Percentiles rank a stretch among this genome's conserved stretches.
Conservation (phyloP, 2,329 filamentous ascomycete species). For the Talaromyces sp. region DNA sequence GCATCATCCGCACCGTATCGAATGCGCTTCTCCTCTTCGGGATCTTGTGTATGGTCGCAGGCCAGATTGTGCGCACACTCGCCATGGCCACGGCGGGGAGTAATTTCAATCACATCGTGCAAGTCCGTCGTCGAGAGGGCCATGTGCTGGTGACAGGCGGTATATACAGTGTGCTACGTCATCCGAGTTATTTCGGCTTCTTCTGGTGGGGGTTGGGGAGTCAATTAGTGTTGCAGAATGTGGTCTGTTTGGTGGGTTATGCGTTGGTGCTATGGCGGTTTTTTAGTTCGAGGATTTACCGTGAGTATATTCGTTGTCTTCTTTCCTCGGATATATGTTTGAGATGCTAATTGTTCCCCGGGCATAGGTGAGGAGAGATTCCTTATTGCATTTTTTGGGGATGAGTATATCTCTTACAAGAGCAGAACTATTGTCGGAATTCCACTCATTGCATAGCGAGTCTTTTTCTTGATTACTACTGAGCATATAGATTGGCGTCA, state of each 20-base stretch:
- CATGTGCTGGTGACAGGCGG: slow-evolving; percentile 82
- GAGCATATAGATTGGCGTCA: not conserved
- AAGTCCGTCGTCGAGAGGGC: slow-evolving; percentile 62
- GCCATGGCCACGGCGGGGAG: slow-evolving; percentile 87
- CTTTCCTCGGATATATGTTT: slow-evolving; percentile 32
- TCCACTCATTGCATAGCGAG: slow-evolving; percentile 62
- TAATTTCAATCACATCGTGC: slow-evolving; percentile 88
- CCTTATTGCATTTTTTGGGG: slow-evolving; percentile 76
- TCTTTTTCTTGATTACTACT: not conserved
- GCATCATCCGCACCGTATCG: slow-evolving; percentile 33
- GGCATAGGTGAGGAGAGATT: slow-evolving; percentile 68
- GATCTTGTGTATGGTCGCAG: slow-evolving; percentile 60
- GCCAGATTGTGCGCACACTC: slow-evolving; percentile 71
- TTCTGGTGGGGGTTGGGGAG: slow-evolving; percentile 98
- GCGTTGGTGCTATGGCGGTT: slow-evolving; percentile 76
- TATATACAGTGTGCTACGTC: slow-evolving; percentile 71
- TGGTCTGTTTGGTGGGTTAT: slow-evolving; percentile 72
- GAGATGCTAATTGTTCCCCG: not conserved
- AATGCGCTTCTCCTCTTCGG: slow-evolving; percentile 52
- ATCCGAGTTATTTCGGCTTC: slow-evolving; percentile 96
- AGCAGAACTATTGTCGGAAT: slow-evolving; percentile 71
- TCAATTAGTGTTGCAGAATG: slow-evolving; percentile 84
- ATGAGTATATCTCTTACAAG: slow-evolving; percentile 74
- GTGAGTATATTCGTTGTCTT: slow-evolving; percentile 42
- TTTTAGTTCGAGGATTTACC: slow-evolving; percentile 67